Conservation (phyloP, 805 yeast genomes). For the Saccharomycopsis fibuligera region DNA sequence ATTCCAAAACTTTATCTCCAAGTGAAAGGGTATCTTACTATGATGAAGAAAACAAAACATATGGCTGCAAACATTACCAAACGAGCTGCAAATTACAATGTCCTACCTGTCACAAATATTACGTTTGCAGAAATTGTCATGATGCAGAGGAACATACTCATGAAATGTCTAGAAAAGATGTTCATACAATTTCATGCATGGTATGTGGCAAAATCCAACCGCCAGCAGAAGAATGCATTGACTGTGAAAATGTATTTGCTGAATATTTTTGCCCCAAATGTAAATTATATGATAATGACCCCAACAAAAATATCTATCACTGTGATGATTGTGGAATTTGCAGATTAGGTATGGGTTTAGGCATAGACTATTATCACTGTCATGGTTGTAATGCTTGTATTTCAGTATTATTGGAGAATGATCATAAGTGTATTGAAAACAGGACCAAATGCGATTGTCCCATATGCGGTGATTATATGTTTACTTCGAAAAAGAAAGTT, state of each 20-base stretch:
- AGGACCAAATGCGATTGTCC: slow-evolving; percentile 91
- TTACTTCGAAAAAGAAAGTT: slow-evolving; percentile 72
- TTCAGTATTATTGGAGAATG: slow-evolving; percentile 66
- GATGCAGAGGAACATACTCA: slow-evolving; percentile 52
- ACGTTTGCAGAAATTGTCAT: slow-evolving; percentile 80
- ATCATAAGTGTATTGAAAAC: slow-evolving; percentile 79
- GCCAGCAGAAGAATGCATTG: slow-evolving; percentile 61
- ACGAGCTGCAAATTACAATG: slow-evolving; percentile 82
- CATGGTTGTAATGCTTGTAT: slow-evolving; percentile 84
- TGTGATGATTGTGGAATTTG: slow-evolving; percentile 93
- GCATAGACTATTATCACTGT: slow-evolving; percentile 88
- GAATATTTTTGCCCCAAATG: slow-evolving; percentile 74
- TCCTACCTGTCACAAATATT: slow-evolving; percentile 67
- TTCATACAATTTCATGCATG: slow-evolving; percentile 76
- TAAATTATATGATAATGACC: slow-evolving; percentile 78
- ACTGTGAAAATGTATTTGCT: slow-evolving; percentile 64
- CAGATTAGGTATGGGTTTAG: slow-evolving; percentile 80
- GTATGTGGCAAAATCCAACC: slow-evolving; percentile 67
- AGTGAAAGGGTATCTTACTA: slow-evolving; percentile 31
- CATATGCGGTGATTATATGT: slow-evolving; percentile 86
- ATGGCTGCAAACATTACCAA: slow-evolving; percentile 82
- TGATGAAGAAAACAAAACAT: slow-evolving; percentile 35
- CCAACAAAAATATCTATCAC: slow-evolving; percentile 76
- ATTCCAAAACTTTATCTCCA: not conserved
- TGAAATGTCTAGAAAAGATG: slow-evolving; percentile 51